Percentiles rank a stretch among this genome's conserved stretches.
Evolutionary conservation across 805 yeast genomes (phyloP).

Genomic region (Spathaspora boniae): DNA sequence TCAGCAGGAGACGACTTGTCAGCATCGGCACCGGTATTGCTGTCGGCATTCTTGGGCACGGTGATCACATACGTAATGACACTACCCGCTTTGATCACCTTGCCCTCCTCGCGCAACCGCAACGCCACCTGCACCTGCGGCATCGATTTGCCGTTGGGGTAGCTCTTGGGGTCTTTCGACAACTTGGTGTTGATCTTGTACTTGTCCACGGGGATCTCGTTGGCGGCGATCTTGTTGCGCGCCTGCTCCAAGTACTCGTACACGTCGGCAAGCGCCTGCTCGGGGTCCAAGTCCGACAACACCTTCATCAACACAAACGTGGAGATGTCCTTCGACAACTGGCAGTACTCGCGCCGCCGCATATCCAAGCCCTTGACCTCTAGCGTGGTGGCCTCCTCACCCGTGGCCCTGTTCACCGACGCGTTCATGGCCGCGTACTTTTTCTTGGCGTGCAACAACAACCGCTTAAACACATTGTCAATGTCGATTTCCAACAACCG

Average conservation of each 20-base stretch:
- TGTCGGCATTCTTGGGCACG: conserved; percentile 30
- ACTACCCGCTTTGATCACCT: conserved; percentile 81
- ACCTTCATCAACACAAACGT: conserved; percentile 68
- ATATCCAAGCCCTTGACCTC: conserved; percentile 97
- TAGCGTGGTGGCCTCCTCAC: conserved; percentile 48
- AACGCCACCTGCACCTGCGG: conserved; percentile 93
- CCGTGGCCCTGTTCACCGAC: conserved; percentile 47
- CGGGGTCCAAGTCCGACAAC: conserved; percentile 70
- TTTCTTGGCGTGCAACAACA: conserved; percentile 90
- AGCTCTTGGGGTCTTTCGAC: conserved; percentile 83
- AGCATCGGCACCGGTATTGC: no score
- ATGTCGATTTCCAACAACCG: conserved; percentile 86
- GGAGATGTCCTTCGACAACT: conserved; percentile 85
- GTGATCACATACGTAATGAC: conserved; percentile 87
- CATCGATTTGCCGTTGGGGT: conserved; percentile 76
- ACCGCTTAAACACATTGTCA: conserved; percentile 84
- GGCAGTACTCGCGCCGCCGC: conserved; percentile 96
- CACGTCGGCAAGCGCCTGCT: conserved; percentile 66
- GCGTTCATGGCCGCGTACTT: conserved; percentile 91
- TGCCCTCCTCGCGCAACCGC: conserved; percentile 76
- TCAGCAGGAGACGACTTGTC: conserved; percentile 52
- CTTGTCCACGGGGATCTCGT: conserved; percentile 62
- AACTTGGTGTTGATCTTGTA: conserved; percentile 81
- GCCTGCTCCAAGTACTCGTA: conserved; percentile 68
- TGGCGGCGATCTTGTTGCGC: conserved; percentile 51